Percentiles rank a stretch among this genome's conserved stretches.
phyloP scores from a whole-genome alignment of 768 basidiomycete genomes.

The Termitomyces sp. region DNA sequence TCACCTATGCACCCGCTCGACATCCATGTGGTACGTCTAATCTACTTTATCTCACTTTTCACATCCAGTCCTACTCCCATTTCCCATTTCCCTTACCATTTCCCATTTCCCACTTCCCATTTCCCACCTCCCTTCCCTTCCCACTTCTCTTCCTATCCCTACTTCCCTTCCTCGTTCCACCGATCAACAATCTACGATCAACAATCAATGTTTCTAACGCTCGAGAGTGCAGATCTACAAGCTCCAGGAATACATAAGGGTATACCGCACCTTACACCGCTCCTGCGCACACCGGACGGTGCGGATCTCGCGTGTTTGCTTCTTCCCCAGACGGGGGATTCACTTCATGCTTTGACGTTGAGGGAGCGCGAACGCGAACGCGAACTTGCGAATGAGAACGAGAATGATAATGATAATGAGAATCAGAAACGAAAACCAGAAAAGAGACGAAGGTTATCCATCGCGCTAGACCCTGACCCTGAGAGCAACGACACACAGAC shows the following conservation, averaged over 20 bases:
- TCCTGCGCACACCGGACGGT: background rate
- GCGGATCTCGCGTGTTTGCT: background rate
- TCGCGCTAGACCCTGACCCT: no score
- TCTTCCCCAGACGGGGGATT: background rate
- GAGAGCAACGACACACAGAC: background rate
- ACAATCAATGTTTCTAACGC: no score
- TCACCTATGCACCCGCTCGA: background rate
- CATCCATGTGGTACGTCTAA: background rate
- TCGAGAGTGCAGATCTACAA: background rate
- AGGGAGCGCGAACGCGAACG: background rate
- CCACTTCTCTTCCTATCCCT: no score
- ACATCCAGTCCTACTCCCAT: no score
- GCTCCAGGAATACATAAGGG: background rate
- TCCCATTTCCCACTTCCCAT: background rate
- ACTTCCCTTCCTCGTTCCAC: no score
- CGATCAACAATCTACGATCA: no score
- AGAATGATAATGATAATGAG: no score
- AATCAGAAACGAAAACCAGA: background rate
- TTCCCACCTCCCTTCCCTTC: no score
- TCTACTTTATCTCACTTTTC: no score
- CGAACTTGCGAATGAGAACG: no score
- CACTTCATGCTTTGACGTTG: background rate
- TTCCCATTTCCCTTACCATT: background rate
- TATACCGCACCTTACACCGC: background rate
- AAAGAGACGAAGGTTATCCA: background rate